Percentiles rank a stretch among this genome's conserved stretches.
phyloP scores from a whole-genome alignment of 2,329 filamentous ascomycete genomes.

The Zalaria sp. region DNA sequence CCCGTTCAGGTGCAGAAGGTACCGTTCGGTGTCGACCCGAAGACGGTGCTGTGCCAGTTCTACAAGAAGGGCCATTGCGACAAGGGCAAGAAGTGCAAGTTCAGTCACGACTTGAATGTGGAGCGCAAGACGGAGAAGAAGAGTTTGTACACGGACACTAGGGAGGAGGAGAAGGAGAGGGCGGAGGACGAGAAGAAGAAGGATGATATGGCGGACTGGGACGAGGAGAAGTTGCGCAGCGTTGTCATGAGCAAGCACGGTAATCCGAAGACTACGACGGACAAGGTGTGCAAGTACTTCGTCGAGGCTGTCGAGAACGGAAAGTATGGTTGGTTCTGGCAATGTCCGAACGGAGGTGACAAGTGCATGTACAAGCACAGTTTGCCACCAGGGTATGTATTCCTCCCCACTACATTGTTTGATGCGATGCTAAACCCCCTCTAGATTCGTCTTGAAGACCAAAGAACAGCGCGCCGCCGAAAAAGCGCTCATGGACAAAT shows the following conservation, averaged over 20 bases:
- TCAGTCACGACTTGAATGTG: constrained; percentile 77
- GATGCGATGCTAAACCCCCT: not conserved
- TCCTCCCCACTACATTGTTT: constrained; percentile 1
- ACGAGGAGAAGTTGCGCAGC: constrained; percentile 84
- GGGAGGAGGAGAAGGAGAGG: constrained; percentile 57
- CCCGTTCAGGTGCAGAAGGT: constrained; percentile 96
- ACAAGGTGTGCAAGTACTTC: constrained; percentile 99
- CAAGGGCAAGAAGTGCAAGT: constrained; percentile 95
- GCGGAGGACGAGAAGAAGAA: constrained; percentile 60
- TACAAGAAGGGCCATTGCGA: constrained; percentile 96
- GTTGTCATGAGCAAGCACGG: constrained; percentile 95
- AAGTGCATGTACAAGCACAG: constrained; percentile 99
- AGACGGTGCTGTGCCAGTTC: constrained; percentile 92
- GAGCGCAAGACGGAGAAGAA: constrained; percentile 89
- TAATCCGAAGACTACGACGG: constrained; percentile 86
- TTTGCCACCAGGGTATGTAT: constrained; percentile 75
- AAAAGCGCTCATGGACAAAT: constrained; percentile 92
- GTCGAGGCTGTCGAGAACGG: constrained; percentile 94
- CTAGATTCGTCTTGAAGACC: constrained; percentile 88
- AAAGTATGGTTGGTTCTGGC: constrained; percentile 99
- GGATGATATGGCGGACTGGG: constrained; percentile 93
- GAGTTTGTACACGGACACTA: constrained; percentile 75
- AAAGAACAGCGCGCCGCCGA: constrained; percentile 93
- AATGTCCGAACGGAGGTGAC: constrained; percentile 88
- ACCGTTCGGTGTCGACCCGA: constrained; percentile 93